Evolutionary conservation across 176 grass and related monocot genomes (phyloP).

Genomic region (Otatea glauca): DNA sequence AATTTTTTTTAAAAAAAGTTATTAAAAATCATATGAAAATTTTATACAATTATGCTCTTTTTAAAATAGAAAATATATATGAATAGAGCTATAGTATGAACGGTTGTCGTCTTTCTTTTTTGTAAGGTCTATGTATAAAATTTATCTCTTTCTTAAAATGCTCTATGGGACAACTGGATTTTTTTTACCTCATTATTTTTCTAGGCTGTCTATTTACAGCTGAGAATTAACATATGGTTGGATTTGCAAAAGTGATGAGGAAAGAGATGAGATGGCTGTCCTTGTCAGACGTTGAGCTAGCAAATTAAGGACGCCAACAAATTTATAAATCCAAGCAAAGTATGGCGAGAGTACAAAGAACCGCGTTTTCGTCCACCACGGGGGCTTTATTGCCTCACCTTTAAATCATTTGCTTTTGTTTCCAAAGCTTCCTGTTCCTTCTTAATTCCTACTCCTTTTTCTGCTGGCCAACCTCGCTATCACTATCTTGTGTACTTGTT

Average conservation of each 20-base stretch:
- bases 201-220: not conserved
- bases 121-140: not conserved
- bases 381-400: not conserved
- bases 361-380: conserved; percentile 31
- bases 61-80: not conserved
- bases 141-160: not conserved
- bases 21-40: not conserved
- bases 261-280: conserved; percentile 21
- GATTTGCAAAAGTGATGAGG: not conserved
- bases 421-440: conserved; percentile 42
- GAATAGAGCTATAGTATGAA: not conserved
- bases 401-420: not conserved
- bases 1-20: not conserved
- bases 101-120: not conserved
- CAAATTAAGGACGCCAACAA: conserved; percentile 11
- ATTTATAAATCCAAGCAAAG: conserved; percentile 28
- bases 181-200: not conserved
- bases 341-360: conserved; percentile 11
- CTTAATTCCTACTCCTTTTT: conserved; percentile 30
- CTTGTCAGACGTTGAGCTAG: not conserved
- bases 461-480: conserved; percentile 11
- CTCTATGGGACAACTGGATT: not conserved
- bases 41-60: not conserved
- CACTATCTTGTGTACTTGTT: conserved; percentile 6
- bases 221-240: not conserved